phyloP scores from a whole-genome alignment of 2,329 filamentous ascomycete genomes.

The Ophiostoma pallidulum region DNA sequence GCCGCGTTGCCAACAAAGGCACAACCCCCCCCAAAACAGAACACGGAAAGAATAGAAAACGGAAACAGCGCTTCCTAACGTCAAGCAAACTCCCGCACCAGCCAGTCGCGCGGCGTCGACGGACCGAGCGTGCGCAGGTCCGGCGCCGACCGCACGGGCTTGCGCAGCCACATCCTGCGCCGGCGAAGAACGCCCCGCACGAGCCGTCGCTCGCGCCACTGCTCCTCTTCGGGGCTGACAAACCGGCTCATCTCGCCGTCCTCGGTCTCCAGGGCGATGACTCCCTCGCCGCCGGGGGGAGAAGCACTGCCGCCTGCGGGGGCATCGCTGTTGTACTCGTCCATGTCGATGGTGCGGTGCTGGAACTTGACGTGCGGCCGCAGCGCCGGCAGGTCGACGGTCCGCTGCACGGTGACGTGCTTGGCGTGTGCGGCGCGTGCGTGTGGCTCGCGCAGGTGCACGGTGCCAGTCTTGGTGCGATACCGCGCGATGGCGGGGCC shows the following conservation, averaged over 20 bases:
- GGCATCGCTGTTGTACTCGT: neutral
- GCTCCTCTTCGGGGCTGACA: neutral
- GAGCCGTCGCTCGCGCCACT: neutral
- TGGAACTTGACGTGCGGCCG: slow-evolving; percentile 5
- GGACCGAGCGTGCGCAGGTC: slow-evolving; percentile 1
- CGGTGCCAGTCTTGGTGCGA: slow-evolving; percentile 27
- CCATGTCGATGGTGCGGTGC: neutral
- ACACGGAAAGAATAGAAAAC: neutral
- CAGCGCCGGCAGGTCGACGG: slow-evolving; percentile 6
- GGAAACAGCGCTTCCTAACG: neutral
- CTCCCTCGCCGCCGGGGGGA: neutral
- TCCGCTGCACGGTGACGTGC: neutral
- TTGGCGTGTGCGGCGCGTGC: neutral
- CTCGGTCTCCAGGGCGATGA: neutral
- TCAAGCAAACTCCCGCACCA: slow-evolving; percentile 15
- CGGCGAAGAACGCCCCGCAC: neutral
- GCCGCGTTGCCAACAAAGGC: too few relatives aligned
- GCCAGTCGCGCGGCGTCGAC: slow-evolving; percentile 2
- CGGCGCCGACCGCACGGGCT: neutral
- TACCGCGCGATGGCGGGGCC: slow-evolving; percentile 28
- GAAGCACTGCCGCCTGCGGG: neutral
- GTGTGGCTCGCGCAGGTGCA: slow-evolving; percentile 26
- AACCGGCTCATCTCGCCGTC: neutral
- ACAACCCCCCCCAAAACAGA: neutral
- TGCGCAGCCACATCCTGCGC: neutral